phyloP scores from a whole-genome alignment of 768 basidiomycete species.

The Candolleomyces aberdarensis region DNA sequence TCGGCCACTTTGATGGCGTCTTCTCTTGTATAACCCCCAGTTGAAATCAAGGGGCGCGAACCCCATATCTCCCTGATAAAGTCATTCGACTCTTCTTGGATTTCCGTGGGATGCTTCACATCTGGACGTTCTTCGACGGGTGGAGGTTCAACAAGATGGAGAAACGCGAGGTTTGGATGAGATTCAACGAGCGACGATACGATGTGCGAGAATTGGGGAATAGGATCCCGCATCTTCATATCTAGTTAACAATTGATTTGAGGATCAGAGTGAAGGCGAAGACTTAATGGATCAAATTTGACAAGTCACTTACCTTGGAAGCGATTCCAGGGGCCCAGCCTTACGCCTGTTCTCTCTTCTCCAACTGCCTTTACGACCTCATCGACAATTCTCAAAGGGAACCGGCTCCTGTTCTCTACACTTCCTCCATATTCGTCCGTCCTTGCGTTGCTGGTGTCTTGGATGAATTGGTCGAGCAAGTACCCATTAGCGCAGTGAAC shows the following conservation, averaged over 20 bases:
- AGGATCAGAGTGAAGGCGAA: too few relatives aligned
- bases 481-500: slow-evolving; percentile 38
- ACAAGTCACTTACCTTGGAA: slow-evolving; percentile 30
- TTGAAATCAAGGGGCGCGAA: slow-evolving; percentile 34
- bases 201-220: slow-evolving; percentile 52
- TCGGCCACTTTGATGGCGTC: slow-evolving; percentile 31
- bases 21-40: slow-evolving; percentile 43
- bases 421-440: slow-evolving; percentile 70
- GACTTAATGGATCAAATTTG: too few relatives aligned
- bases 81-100: slow-evolving; percentile 31
- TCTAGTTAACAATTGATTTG: slow-evolving; percentile 18
- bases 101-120: neutral
- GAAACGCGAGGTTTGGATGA: slow-evolving; percentile 47
- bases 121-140: neutral
- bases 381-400: slow-evolving; percentile 52
- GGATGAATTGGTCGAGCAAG: slow-evolving; percentile 57
- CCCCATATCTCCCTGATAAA: slow-evolving; percentile 47
- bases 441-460: slow-evolving; percentile 53
- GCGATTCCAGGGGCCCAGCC: slow-evolving; percentile 54
- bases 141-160: slow-evolving; percentile 48
- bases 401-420: slow-evolving; percentile 56
- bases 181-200: slow-evolving; percentile 33
- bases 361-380: slow-evolving; percentile 54
- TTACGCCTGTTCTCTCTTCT: slow-evolving; percentile 47
- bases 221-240: slow-evolving; percentile 54